phyloP scores from a whole-genome alignment of 768 basidiomycete species.

The Antrodiella citrinella region DNA sequence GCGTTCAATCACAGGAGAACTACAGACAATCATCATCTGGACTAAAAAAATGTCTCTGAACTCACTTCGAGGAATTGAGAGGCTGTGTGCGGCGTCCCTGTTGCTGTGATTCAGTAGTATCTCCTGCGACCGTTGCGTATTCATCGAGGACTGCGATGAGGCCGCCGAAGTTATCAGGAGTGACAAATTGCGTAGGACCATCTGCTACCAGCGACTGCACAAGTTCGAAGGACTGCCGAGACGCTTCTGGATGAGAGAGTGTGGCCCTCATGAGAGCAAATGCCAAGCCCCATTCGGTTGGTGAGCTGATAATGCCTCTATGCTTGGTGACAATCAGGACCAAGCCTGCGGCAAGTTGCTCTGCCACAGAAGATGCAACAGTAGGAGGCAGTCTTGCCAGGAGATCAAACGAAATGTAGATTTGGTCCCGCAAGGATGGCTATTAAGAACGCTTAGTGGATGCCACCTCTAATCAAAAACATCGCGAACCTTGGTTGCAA shows the following conservation, averaged over 20 bases:
- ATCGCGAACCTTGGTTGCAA: slow-evolving; percentile 63
- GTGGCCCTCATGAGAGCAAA: slow-evolving; percentile 85
- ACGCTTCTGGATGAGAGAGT: slow-evolving; percentile 79
- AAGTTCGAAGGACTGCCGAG: slow-evolving; percentile 76
- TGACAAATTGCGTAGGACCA: slow-evolving; percentile 51
- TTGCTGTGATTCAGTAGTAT: slow-evolving; percentile 51
- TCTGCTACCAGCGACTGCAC: slow-evolving; percentile 59
- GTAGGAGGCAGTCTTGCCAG: slow-evolving; percentile 69
- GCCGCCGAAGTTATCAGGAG: slow-evolving; percentile 72
- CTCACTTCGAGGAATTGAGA: slow-evolving; percentile 19
- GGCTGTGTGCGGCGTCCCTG: slow-evolving; percentile 24
- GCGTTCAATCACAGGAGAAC: slow-evolving; percentile 71
- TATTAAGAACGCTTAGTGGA: slow-evolving; percentile 21
- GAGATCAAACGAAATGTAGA: slow-evolving; percentile 90
- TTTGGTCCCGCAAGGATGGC: slow-evolving; percentile 83
- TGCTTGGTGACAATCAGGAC: slow-evolving; percentile 73
- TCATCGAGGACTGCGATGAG: slow-evolving; percentile 79
- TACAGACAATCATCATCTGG: slow-evolving; percentile 18
- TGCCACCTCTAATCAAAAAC: slow-evolving; percentile 3
- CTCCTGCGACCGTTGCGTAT: slow-evolving; percentile 69
- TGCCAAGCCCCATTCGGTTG: slow-evolving; percentile 93
- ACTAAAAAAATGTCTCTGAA: background rate
- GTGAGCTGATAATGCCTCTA: slow-evolving; percentile 70
- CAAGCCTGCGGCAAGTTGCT: slow-evolving; percentile 85
- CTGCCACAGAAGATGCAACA: slow-evolving; percentile 79